Base-by-base conservation (phyloP, 371 early-diverging fungal genomes). In the Mucor mucedo region DNA sequence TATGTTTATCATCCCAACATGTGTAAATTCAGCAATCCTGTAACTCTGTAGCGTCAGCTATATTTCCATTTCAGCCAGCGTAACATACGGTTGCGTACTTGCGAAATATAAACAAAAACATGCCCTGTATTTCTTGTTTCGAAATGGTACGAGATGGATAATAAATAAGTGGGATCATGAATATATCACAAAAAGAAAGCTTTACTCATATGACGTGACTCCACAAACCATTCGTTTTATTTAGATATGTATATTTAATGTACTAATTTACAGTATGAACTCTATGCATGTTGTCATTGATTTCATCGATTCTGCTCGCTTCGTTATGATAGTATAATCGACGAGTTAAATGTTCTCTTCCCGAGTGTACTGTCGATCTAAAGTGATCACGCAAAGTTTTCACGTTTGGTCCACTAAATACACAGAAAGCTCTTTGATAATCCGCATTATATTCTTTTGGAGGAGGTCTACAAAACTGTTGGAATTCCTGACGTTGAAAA, bases 281-380 rank as follows among this genome's bases (percentile, higher is more conserved):
- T 30, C 50, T 50, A 5, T 48, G 48, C 30, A 50, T 28, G 28
- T 13, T 50, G 10, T 50, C 50, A 29, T 8, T 50, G 4, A 50
- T 50, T 50, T 50, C 50, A 11, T 50, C 50, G 10, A 50, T 30
- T 50, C 50, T 28, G 28, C 10, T 30, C 5, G 16, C 14, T 28
- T 28, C 50, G 30, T 50, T 50, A 50, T 30, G 27, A 13, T 50
- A 50, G 10, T 50, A 50, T 50, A 50, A 29, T 29, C 30, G 70
- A 99, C 89, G 85, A 95, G 95, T 87, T 93, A 93, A 30, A 4
- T 42, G 44, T 7, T 50, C 32, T 30, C 50, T 30, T 13, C 32
- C 50, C 10, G 50, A 30, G 28, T 50, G 50, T 32, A 50, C 28
- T 27, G 98, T 84, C 79, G 66, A 60, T 52, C 75, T 78, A 14